Evolutionary conservation across 108 stramenopile genomes (phyloP).

Genomic region (Skeletonema grethae): DNA sequence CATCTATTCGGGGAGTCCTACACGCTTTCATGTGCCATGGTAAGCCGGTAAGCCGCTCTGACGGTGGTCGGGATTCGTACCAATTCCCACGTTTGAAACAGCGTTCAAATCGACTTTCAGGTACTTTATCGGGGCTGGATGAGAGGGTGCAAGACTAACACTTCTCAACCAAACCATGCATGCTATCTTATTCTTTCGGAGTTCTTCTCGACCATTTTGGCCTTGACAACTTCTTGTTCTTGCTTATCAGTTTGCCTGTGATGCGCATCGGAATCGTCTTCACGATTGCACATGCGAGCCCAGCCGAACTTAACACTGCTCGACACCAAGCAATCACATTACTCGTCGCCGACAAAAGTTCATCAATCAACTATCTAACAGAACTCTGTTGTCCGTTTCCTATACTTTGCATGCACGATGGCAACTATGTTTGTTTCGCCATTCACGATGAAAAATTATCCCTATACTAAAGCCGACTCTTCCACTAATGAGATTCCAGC

Average conservation of each 20-base stretch:
- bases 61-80: not conserved
- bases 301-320: not conserved
- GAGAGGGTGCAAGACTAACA: not conserved
- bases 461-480: constrained; percentile 3
- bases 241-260: not conserved
- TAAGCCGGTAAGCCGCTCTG: too few relatives aligned
- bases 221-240: not conserved
- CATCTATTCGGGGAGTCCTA: not conserved
- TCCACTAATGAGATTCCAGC: constrained; percentile 2
- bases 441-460: not conserved
- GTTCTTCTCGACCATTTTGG: constrained; percentile 5
- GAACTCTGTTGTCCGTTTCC: not conserved
- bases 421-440: constrained; percentile 4
- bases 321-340: not conserved
- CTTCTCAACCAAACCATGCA: not conserved
- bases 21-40: not conserved
- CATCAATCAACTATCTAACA: not conserved
- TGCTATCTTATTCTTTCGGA: not conserved
- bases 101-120: not conserved
- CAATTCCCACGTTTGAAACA: not conserved
- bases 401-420: not conserved
- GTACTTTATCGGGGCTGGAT: too few relatives aligned
- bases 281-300: not conserved
- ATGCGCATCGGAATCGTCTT: not conserved
- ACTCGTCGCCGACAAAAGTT: not conserved